These are phyloP conservation scores for Ogataea saltuana DNA, from an alignment of 805 yeast genomes.

Conservation along the genomic window DNA sequence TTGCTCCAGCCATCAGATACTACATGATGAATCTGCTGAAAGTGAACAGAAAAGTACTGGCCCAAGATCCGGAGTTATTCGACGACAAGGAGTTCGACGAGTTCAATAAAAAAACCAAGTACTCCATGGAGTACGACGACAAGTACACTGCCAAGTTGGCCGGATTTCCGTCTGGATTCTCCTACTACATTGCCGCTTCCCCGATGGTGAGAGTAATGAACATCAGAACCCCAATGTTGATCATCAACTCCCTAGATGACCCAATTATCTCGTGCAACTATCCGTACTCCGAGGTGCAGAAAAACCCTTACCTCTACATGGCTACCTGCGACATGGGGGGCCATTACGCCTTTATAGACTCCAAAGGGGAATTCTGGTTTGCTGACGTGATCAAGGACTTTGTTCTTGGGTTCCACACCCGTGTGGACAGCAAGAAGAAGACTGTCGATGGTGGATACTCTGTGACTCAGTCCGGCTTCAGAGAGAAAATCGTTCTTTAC, in stretches of 20 bases:
- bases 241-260: conserved; percentile 66
- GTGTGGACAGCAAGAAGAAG: conserved; percentile 15
- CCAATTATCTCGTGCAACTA: conserved; percentile 59
- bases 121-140: conserved; percentile 59
- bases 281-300: conserved; percentile 49
- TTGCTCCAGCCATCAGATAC: conserved; percentile 42
- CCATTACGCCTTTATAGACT: conserved; percentile 56
- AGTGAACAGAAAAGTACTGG: conserved; percentile 42
- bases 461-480: conserved; percentile 21
- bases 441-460: conserved; percentile 24
- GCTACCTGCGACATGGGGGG: conserved; percentile 69
- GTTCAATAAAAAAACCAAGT: conserved; percentile 38
- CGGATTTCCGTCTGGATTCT: conserved; percentile 61
- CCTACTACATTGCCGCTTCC: conserved; percentile 66
- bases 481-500: conserved; percentile 18
- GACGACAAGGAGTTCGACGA: conserved; percentile 30
- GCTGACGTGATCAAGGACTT: conserved; percentile 42
- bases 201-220: conserved; percentile 56
- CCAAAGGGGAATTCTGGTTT: conserved; percentile 50
- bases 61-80: conserved; percentile 32
- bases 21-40: conserved; percentile 45
- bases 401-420: conserved; percentile 39
- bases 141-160: conserved; percentile 59
- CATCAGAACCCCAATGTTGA: conserved; percentile 61
- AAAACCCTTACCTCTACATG: conserved; percentile 60